Evolutionary conservation across 495 filamentous ascomycete species (phyloP).

Genomic region (Aspergillus nidulans): DNA sequence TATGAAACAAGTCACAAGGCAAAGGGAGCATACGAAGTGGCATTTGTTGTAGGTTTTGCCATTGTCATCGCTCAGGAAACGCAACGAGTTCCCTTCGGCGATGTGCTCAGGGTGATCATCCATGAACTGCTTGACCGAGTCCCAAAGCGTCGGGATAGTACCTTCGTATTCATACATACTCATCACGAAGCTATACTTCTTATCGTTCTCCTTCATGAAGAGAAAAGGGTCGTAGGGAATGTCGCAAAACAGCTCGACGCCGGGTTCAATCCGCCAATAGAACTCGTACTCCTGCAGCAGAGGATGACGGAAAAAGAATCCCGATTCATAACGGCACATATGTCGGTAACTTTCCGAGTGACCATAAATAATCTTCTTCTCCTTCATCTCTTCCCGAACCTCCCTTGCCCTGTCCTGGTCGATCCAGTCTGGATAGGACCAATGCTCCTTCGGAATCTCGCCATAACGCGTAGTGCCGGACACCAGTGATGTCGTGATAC

Average conservation of each 20-base stretch:
- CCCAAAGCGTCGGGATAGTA: slow-evolving; percentile 94
- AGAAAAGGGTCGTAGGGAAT: slow-evolving; percentile 79
- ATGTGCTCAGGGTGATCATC: slow-evolving; percentile 84
- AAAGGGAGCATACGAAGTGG: slow-evolving; percentile 70
- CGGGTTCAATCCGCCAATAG: slow-evolving; percentile 91
- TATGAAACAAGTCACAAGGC: not conserved
- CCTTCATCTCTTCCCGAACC: slow-evolving; percentile 78
- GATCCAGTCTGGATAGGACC: slow-evolving; percentile 84
- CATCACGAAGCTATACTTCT: slow-evolving; percentile 86
- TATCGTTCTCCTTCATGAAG: slow-evolving; percentile 81
- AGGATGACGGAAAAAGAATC: slow-evolving; percentile 86
- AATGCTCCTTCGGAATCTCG: slow-evolving; percentile 76
- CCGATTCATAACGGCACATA: slow-evolving; percentile 92
- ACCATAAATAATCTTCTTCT: slow-evolving; percentile 88
- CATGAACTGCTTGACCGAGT: slow-evolving; percentile 88
- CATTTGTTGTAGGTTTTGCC: slow-evolving; percentile 92
- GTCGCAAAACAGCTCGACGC: slow-evolving; percentile 84
- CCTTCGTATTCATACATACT: slow-evolving; percentile 93
- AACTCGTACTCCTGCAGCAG: slow-evolving; percentile 82
- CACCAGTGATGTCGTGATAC: slow-evolving; percentile 80
- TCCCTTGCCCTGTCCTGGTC: slow-evolving; percentile 79
- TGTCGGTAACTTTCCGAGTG: slow-evolving; percentile 89
- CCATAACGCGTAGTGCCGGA: slow-evolving; percentile 90
- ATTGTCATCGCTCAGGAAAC: slow-evolving; percentile 83
- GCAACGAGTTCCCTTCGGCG: slow-evolving; percentile 77